Evolutionary conservation across 73 alveolate genomes (phyloP).

Genomic region (Uronychia setigera): DNA sequence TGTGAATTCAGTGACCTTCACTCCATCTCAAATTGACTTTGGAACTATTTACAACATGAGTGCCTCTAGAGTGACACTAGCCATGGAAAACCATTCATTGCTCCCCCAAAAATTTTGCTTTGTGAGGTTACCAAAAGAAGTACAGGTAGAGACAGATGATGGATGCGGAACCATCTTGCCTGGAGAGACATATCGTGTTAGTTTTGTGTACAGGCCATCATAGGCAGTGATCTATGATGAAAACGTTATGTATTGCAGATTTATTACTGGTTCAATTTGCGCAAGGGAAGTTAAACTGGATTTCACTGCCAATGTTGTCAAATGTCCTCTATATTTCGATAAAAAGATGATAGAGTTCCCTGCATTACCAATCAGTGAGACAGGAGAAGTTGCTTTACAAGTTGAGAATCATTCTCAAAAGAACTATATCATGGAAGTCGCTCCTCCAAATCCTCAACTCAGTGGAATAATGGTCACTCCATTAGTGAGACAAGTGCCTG

Average conservation of each 20-base stretch:
- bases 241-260: constrained; percentile 65
- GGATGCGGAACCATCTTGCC: constrained; percentile 89
- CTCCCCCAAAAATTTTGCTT: constrained; percentile 94
- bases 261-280: constrained; percentile 80
- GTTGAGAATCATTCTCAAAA: constrained; percentile 71
- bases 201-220: constrained; percentile 80
- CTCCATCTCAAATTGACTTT: constrained; percentile 81
- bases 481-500: constrained; percentile 65
- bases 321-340: constrained; percentile 76
- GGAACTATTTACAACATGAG: constrained; percentile 82
- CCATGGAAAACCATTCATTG: constrained; percentile 84
- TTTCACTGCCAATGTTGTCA: constrained; percentile 76
- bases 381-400: constrained; percentile 62
- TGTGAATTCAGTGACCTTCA: constrained; percentile 71
- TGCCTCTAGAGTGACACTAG: constrained; percentile 86
- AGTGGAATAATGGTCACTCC: constrained; percentile 87
- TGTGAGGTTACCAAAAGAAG: constrained; percentile 91
- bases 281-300: constrained; percentile 83
- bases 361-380: constrained; percentile 77
- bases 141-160: constrained; percentile 85
- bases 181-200: constrained; percentile 79
- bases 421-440: constrained; percentile 71
- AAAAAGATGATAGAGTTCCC: constrained; percentile 79
- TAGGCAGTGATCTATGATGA: constrained; percentile 72
- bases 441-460: constrained; percentile 72